Evolutionary conservation across 2,329 filamentous ascomycete species (phyloP), one percentile per base, ranked within the genome.

Genomic region (Thelonectria blattea): DNA sequence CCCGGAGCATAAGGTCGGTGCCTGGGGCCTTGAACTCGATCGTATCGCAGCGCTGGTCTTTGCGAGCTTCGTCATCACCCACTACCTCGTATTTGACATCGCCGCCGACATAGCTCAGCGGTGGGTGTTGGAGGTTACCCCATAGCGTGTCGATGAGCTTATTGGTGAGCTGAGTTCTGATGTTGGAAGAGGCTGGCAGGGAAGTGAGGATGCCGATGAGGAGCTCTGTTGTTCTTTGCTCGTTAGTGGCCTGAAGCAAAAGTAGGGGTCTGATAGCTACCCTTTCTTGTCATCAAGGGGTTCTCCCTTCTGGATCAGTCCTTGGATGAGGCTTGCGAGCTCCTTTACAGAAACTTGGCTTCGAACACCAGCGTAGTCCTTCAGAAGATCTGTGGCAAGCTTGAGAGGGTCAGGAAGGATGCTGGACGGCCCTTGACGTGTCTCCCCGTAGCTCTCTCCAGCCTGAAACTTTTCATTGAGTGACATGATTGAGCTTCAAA

Each of bases 261-360:
- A 10, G 3, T 10, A 37, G n/a, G 6, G 34, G 2, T 20, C 9
- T 2, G 2, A 32, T 30, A 30, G 69, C 70, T 66, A 78, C 75
- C 74, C 73, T 49, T 78, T 81, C 70, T 84, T 88, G 68, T 91
- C 88, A 67, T 91, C 79, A 15, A 85, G 74, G 8, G 81, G 80
- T 43, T 84, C 76, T 3, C 84, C 83, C n/a, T 80, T 79, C 2
- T 68, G 56, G 5, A 57, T 63, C 14, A 77, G 53, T 34, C 69
- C 68, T 17, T 75, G 73, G 45, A 78, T 65, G 27, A 79, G 71
- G 5, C 56, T 67, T 5, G 67, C 64, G 12, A 78, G 57, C 50
- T 79, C 66, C 5, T 65, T 42, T 14, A 68, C 42, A 22, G 71
- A 71, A 1, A 65, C 71, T 54, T 75, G 69, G 45, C 66, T 68